A percentile compares a stretch with the other conserved stretches of the same genome.
phyloP scores from a whole-genome alignment of 371 early-diverging fungal genomes.

The Mortierella sp. region DNA sequence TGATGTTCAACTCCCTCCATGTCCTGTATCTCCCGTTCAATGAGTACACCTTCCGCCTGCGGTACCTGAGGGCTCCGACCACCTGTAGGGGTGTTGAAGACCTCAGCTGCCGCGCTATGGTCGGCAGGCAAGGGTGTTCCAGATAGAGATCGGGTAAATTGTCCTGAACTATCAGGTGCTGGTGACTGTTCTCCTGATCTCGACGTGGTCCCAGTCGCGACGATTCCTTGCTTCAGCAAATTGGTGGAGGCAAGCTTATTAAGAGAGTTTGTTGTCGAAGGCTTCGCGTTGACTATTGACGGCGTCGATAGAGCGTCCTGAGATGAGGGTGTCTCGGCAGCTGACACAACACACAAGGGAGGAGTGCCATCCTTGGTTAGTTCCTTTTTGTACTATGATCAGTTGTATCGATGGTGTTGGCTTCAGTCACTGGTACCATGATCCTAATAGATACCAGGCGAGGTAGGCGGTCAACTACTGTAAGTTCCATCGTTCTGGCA shows the following conservation, averaged over 20 bases:
- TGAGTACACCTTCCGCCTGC: slow-evolving; percentile 12
- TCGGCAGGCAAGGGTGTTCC: slow-evolving; percentile 47
- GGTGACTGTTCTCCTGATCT: slow-evolving; percentile 1
- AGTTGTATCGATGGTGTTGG: neutral
- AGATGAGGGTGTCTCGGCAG: slow-evolving; percentile 14
- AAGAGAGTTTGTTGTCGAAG: slow-evolving; percentile 18
- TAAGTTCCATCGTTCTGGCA: no score
- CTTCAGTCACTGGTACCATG: neutral
- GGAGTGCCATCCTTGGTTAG: neutral
- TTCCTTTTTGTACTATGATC: no score
- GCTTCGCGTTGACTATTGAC: slow-evolving; percentile 3
- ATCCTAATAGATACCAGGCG: neutral
- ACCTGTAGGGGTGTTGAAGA: slow-evolving; percentile 41
- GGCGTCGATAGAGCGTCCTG: slow-evolving; percentile 41
- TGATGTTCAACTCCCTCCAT: neutral
- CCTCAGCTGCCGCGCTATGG: slow-evolving; percentile 49
- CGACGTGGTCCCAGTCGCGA: neutral
- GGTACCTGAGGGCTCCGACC: slow-evolving; percentile 31
- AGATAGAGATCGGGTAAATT: slow-evolving; percentile 29
- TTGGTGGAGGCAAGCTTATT: slow-evolving; percentile 26
- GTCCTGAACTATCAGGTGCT: neutral
- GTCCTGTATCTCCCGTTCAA: slow-evolving; percentile 7
- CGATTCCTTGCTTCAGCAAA: slow-evolving; percentile 29
- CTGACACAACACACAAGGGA: neutral
- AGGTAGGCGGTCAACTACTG: no score